Conservation (phyloP, 306 rosid species). For the Erythrophleum fordii region DNA sequence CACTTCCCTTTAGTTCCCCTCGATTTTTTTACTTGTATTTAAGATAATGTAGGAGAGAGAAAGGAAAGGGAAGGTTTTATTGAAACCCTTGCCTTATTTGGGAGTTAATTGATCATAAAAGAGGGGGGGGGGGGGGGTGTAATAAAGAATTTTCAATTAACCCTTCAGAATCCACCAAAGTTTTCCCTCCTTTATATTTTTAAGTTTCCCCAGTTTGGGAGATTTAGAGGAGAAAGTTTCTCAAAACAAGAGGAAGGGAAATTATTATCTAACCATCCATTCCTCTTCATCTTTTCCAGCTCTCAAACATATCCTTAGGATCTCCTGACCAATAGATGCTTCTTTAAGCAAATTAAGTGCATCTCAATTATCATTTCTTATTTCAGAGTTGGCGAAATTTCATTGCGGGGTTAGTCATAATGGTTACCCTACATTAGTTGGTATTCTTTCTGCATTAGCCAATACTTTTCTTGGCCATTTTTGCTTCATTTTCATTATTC, state of each 20-base stretch:
- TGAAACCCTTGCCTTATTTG: not conserved
- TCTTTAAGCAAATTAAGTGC: constrained; percentile 4
- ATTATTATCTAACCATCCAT: not conserved
- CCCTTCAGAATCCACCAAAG: too few relatives aligned
- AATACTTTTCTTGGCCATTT: not conserved
- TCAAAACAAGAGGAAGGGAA: not conserved
- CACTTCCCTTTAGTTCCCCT: too few relatives aligned
- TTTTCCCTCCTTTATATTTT: too few relatives aligned
- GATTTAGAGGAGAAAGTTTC: not conserved
- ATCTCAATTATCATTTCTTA: too few relatives aligned
- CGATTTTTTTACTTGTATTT: too few relatives aligned
- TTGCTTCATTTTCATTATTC: not conserved
- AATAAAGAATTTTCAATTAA: not conserved
- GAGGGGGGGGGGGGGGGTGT: not conserved
- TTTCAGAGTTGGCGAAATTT: not conserved
- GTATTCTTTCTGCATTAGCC: not conserved
- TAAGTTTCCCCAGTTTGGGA: not conserved
- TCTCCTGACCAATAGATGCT: not conserved
- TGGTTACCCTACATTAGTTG: not conserved
- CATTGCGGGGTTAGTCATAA: too few relatives aligned
- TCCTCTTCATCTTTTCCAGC: not conserved
- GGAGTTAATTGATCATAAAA: not conserved
- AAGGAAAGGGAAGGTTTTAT: not conserved
- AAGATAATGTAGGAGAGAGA: not conserved
- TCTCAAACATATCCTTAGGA: not conserved